Evolutionary conservation across 192 early-diverging fungal species (phyloP).

Genomic region (Gonapodya sp.): DNA sequence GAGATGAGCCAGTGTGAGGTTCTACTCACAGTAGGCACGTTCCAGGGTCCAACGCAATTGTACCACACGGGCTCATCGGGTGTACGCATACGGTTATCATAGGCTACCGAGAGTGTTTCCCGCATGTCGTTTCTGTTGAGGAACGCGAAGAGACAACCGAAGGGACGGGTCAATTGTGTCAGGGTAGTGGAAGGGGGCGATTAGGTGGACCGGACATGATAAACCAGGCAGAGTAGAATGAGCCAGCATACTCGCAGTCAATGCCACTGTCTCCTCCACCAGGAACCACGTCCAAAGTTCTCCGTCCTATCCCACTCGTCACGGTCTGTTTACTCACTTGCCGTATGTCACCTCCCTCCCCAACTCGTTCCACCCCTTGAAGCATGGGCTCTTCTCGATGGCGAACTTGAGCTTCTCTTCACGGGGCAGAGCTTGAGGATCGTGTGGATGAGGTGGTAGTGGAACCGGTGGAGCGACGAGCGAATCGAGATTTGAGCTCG

Average conservation of each 20-base stretch:
- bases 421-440: conserved; percentile 4
- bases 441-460: not conserved
- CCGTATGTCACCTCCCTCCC: not conserved
- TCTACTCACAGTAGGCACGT: not conserved
- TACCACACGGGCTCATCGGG: not conserved
- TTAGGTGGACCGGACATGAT: no score
- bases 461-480: not conserved
- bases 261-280: no score
- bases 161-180: no score
- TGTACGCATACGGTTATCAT: not conserved
- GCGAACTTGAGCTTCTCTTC: conserved; percentile 10
- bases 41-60: not conserved
- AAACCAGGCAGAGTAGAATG: no score
- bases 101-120: not conserved
- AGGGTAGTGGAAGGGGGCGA: no score
- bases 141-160: not conserved
- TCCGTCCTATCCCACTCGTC: no score
- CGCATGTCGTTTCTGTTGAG: conserved; percentile 6
- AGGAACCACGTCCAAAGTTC: no score
- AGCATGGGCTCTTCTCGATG: not conserved
- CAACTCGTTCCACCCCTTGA: conserved; percentile 10
- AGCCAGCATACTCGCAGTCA: no score
- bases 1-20: no score
- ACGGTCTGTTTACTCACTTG: not conserved
- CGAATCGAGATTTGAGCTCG: not conserved